Base-by-base conservation (phyloP, 176 grass and related monocot species). In the Rhipidocladum racemiflorum region DNA sequence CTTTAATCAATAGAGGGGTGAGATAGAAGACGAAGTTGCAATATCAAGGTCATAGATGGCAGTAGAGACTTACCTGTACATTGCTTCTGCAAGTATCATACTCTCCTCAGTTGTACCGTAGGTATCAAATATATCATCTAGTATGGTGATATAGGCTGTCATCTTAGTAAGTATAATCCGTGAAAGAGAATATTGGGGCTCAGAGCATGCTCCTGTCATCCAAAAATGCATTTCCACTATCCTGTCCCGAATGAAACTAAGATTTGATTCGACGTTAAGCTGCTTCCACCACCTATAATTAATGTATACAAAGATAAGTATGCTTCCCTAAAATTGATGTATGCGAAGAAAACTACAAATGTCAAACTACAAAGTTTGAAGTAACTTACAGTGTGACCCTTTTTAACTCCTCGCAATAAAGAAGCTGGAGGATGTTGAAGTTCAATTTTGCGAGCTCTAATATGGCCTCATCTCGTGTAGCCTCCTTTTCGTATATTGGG, bases 201-300 rank as follows among this genome's bases (percentile, higher is more conserved):
- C 61, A 18, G 27, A 74, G 59, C 76, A 73, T 55, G 57, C 84
- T 16, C 68, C 76, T 23, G 24, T 56, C 84, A 86, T 74, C 68
- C 84, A 86, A 57, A 80, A 86, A 80, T 86, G 57, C 36, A 65
- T 56, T 73, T 86, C 84, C 2, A 86, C 84, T 24, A 86, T 72
- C 65, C 76, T 86, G 1, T 86, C 76, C 65, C 76, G 32, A 73
- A 56, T 53, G 29, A 86, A 80, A 51, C 17, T 65, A 18, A 86
- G 72, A n/a, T 80, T 73, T 45, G 84, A 30, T 32, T 65, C 25
- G 16, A 20, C 4, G 54, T 86, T 80, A 24, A 80, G 59, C 30
- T 85, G 43, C 39, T 78, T 85, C 83, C 83, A 85, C 83, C 83
- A 85, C 75, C 83, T 85, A 46, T 16, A 46, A 46, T 15, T 16